phyloP scores from a whole-genome alignment of 2,329 filamentous ascomycete genomes.

The Aspergillus brunneoviolaceus region DNA sequence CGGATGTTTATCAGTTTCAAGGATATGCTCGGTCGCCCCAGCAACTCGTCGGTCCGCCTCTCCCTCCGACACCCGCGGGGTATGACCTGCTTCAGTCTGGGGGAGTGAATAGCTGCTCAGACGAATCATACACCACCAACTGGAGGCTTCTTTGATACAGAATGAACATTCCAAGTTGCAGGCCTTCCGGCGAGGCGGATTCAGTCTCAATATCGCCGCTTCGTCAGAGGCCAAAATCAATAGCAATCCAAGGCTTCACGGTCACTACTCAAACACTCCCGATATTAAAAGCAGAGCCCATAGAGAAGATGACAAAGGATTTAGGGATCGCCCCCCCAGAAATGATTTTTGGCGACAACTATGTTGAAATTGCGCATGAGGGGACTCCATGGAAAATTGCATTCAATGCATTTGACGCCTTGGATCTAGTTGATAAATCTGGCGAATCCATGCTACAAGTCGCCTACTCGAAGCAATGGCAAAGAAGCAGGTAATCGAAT shows the following conservation, averaged over 20 bases:
- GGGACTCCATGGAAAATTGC: slow-evolving; percentile 72
- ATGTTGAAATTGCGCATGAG: slow-evolving; percentile 71
- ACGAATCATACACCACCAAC: neutral
- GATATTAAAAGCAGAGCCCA: slow-evolving; percentile 87
- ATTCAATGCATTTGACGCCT: slow-evolving; percentile 83
- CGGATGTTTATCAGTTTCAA: slow-evolving; percentile 20
- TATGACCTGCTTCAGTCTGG: slow-evolving; percentile 4
- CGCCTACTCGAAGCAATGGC: slow-evolving; percentile 88
- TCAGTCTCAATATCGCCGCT: slow-evolving; percentile 57
- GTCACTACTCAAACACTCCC: slow-evolving; percentile 86
- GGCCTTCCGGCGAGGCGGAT: slow-evolving; percentile 12
- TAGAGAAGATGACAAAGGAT: slow-evolving; percentile 76
- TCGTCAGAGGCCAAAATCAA: slow-evolving; percentile 51
- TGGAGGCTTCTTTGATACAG: neutral
- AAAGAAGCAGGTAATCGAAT: slow-evolving; percentile 58
- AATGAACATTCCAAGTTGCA: slow-evolving; percentile 18
- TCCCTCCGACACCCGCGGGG: slow-evolving; percentile 36
- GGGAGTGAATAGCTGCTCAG: neutral
- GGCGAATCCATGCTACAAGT: slow-evolving; percentile 88
- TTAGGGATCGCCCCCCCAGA: slow-evolving; percentile 88
- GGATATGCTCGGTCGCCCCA: slow-evolving; percentile 20
- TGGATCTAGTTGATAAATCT: slow-evolving; percentile 93
- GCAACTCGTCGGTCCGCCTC: slow-evolving; percentile 33
- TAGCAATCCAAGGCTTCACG: slow-evolving; percentile 66
- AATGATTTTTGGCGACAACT: slow-evolving; percentile 99